Evolutionary conservation across 139 green algal species (phyloP).

Genomic region (Tetraselmis chui): DNA sequence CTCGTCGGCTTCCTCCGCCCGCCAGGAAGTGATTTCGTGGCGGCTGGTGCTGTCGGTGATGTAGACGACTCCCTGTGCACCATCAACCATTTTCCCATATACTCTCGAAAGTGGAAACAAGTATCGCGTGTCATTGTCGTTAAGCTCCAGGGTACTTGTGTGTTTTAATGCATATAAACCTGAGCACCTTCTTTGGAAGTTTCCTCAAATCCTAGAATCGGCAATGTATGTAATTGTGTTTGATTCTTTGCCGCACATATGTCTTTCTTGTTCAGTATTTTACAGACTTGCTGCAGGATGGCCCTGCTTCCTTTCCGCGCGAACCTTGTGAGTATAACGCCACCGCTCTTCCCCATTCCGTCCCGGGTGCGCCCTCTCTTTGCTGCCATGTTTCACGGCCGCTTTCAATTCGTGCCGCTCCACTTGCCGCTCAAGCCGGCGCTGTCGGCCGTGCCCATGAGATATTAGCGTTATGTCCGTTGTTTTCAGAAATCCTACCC

Average conservation of each 20-base stretch:
- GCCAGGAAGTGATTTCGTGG: slow-evolving; percentile 36
- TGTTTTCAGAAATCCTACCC: too few relatives aligned
- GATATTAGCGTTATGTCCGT: neutral
- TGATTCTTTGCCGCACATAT: too few relatives aligned
- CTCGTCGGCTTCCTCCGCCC: neutral
- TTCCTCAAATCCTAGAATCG: neutral
- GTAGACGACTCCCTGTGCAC: slow-evolving; percentile 22
- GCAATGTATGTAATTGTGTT: too few relatives aligned
- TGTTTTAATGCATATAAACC: neutral
- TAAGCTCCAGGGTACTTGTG: neutral
- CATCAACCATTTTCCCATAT: too few relatives aligned
- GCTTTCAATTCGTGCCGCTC: slow-evolving; percentile 17
- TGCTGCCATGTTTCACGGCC: slow-evolving; percentile 29
- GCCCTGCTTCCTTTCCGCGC: too few relatives aligned
- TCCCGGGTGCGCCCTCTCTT: slow-evolving; percentile 17
- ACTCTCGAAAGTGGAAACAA: neutral
- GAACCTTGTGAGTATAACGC: slow-evolving; percentile 24
- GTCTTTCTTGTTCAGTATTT: too few relatives aligned
- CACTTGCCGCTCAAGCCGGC: neutral
- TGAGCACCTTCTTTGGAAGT: too few relatives aligned
- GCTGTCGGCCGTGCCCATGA: neutral
- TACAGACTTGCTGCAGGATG: too few relatives aligned
- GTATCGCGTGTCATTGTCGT: neutral
- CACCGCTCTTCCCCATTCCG: slow-evolving; percentile 19
- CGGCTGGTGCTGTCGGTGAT: slow-evolving; percentile 32